Base-by-base conservation (phyloP, 169 alveolate genomes). In the Amoebophrya sp. region DNA sequence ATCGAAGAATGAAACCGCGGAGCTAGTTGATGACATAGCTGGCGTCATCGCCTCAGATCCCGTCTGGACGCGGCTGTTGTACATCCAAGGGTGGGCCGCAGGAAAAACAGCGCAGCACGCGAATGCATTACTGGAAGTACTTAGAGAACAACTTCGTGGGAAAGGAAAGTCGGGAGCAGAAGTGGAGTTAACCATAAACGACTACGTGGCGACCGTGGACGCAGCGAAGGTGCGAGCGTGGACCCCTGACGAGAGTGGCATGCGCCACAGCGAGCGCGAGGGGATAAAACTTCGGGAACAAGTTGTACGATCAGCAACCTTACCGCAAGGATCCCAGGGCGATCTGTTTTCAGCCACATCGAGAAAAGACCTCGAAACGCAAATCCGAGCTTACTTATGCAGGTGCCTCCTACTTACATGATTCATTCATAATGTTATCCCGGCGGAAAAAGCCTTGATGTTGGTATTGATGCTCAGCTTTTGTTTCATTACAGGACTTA, bases 181-280 rank as follows among this genome's bases (percentile, higher is more conserved):
- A n/a, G n/a, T n/a, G n/a, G n/a, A n/a, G n/a, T n/a, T 53, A 10
- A 53, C 76, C n/a, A 10, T 53, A 23, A 23, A 53, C 76, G 76
- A 53, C 76, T 53, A 65, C 83, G 83, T 26, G 3, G 18, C 26
- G 2, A 26, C 83, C 26, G 33, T 6, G 83, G 36, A 65, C 2
- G 33, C 12, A 18, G 18, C 83, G 2, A 6, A 65, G 2, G 18
- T 65, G 3, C 83, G 83, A 1, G 39, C 83, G 33, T 65, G 18
- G 18, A 29, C n/a, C 38, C 83, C 83, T 18, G 83, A 65, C 83
- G 83, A 65, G 83, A 65, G 83, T 36, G 83, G 83, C 38, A 65
- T 65, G 83, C 83, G 83, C 38, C 83, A 26, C 36, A 65, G 83
- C 83, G 83, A 65, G 83, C 83, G 83, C 36, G 83, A 65, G 33